phyloP scores from a whole-genome alignment of 768 basidiomycete genomes.

The Tulasnella sp. region DNA sequence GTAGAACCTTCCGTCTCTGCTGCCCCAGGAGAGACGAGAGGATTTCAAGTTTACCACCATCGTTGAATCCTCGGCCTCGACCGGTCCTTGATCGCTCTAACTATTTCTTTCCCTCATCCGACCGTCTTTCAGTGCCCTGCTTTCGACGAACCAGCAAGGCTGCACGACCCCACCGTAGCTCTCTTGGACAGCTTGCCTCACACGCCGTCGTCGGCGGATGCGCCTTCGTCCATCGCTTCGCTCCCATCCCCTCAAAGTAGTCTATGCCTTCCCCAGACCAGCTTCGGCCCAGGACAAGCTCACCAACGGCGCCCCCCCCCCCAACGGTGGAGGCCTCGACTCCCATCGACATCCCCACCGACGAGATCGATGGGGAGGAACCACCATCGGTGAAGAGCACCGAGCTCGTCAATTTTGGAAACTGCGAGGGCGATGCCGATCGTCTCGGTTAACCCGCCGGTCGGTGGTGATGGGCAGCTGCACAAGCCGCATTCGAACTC shows the following conservation, averaged over 20 bases:
- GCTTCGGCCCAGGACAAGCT: too few relatives aligned
- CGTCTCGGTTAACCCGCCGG: too few relatives aligned
- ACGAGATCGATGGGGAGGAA: too few relatives aligned
- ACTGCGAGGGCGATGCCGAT: background rate
- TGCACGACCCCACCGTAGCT: too few relatives aligned
- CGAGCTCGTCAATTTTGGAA: too few relatives aligned
- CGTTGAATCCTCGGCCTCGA: background rate
- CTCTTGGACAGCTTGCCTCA: background rate
- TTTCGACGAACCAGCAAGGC: background rate
- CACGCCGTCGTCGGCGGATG: background rate
- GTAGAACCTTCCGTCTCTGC: background rate
- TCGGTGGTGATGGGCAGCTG: background rate
- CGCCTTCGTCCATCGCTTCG: background rate
- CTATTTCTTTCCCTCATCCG: too few relatives aligned
- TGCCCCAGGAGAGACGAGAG: background rate
- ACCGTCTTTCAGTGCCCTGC: background rate
- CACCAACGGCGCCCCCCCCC: background rate
- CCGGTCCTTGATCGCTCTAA: too few relatives aligned
- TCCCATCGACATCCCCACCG: too few relatives aligned
- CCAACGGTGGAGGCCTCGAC: too few relatives aligned
- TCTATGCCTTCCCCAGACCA: too few relatives aligned
- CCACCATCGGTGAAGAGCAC: too few relatives aligned
- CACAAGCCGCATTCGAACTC: background rate
- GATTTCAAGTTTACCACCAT: background rate
- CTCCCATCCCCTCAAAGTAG: background rate